Base-by-base conservation (phyloP, 2,329 filamentous ascomycete species). In the Trichoderma koningii region DNA sequence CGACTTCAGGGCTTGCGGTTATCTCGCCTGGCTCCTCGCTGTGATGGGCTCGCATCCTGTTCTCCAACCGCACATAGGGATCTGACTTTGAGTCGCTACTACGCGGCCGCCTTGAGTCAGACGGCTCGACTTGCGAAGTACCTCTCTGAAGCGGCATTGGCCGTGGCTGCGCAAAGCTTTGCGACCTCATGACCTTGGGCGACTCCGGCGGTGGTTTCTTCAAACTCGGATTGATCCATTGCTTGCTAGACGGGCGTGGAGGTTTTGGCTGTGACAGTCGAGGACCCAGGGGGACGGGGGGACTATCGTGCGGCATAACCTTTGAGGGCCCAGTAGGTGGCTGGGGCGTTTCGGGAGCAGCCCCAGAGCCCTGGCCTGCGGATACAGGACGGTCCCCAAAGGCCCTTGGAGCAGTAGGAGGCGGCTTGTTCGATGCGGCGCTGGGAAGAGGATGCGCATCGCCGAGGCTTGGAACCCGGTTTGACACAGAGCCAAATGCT, bases 151-250 rank as follows among this genome's bases (percentile, higher is more conserved):
- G 67, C 71, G 77, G 42, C 68, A 71, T 66, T 68, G 78, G 69
- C 74, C 80, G 72, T 21, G 78, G 76, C 38, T 80, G 79, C 47
- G 77, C 76, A 69, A 85, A 81, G 63, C 79, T 83, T 66, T 82
- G 82, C 1, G 82, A 81, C 64, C 83, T 77, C 69, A 78, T 80
- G 34, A 79, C 71, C 67, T 83, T 84, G 2, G 84, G 83, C 2
- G 83, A 85, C 19, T 84, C 82, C 1, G 83, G 80, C 0, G 76
- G 80, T 0, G 76, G 73, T 65, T 83, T 83, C 72, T 82, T 85
- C 5, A 83, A 69, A 30, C 79, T 81, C 3, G 83, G 82, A 57
- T 85, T 85, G 65, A 85, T 83, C 85, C 85, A 87, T 72, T 86
- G 84, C 69, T 85, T 86, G 71, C 83, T 86, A 0, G 83, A 83